These are phyloP conservation scores for Rhodotorula sp. DNA, from an alignment of 1,284 basidiomycete species.

Conservation along the genomic window DNA sequence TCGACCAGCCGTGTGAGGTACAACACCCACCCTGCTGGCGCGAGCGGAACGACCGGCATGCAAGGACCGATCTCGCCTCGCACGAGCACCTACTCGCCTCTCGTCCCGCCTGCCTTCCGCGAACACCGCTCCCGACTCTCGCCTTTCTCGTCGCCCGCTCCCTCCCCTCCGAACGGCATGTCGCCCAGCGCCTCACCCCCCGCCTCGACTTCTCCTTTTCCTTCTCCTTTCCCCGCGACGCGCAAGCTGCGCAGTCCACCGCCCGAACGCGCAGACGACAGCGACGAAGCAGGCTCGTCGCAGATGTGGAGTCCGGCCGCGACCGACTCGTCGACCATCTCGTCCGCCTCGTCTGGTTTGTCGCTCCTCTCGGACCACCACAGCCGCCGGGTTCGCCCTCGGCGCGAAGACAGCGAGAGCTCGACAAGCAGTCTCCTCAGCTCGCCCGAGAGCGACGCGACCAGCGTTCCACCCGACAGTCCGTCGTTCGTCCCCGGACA, in stretches of 20 bases:
- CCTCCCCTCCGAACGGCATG: slow-evolving; percentile 19
- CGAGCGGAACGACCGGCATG: not conserved
- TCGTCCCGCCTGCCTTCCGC: slow-evolving; percentile 36
- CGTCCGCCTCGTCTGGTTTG: not conserved
- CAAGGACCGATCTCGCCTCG: not conserved
- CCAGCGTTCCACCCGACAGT: slow-evolving; percentile 27
- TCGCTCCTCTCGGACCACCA: not conserved
- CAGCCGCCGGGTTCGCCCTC: not conserved
- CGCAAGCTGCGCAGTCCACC: slow-evolving; percentile 25
- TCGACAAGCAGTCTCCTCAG: slow-evolving; percentile 17
- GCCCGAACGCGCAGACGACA: slow-evolving; percentile 1
- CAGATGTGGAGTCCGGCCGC: slow-evolving; percentile 20
- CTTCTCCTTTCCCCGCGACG: not conserved
- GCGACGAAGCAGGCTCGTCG: not conserved
- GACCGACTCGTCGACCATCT: slow-evolving; percentile 10
- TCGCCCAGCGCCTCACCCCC: slow-evolving; percentile 31
- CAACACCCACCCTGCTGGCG: slow-evolving; percentile 22
- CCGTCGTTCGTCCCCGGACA: slow-evolving; percentile 11
- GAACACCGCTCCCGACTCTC: slow-evolving; percentile 14
- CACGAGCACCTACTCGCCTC: slow-evolving; percentile 17
- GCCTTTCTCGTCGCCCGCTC: slow-evolving; percentile 31
- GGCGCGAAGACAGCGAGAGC: slow-evolving; percentile 22
- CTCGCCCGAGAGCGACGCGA: slow-evolving; percentile 32
- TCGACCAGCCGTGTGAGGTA: slow-evolving; percentile 1
- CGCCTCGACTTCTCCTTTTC: not conserved